phyloP scores from a whole-genome alignment of 306 rosid genomes.

The Mimosa pudica region DNA sequence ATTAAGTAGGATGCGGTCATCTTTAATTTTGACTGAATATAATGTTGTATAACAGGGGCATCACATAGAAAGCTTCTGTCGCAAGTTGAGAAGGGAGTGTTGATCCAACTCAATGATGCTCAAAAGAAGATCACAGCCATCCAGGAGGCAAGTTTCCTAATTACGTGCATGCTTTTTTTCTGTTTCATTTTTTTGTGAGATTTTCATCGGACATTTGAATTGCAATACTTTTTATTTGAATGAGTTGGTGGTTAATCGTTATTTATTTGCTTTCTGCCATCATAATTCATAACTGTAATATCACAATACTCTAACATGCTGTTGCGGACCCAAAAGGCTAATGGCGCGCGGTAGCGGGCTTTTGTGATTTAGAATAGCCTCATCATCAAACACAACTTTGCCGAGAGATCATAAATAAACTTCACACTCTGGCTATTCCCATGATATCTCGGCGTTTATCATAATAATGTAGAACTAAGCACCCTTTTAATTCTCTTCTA shows the following conservation, averaged over 20 bases:
- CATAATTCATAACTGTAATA: slow-evolving; percentile 5
- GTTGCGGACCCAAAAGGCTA: not conserved
- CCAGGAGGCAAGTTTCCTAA: slow-evolving; percentile 65
- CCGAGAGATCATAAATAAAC: slow-evolving; percentile 22
- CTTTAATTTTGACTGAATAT: slow-evolving; percentile 16
- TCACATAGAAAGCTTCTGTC: slow-evolving; percentile 69
- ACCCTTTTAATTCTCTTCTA: slow-evolving; percentile 20
- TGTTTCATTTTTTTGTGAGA: not conserved
- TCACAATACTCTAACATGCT: not conserved
- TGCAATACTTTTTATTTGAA: slow-evolving; percentile 28
- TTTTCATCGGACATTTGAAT: slow-evolving; percentile 25
- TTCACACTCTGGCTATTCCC: not conserved
- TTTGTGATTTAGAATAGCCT: slow-evolving; percentile 5
- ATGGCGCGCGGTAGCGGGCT: not conserved
- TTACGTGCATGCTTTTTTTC: not conserved
- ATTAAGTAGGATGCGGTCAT: slow-evolving; percentile 24
- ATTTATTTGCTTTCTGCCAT: slow-evolving; percentile 27
- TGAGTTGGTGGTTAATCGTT: slow-evolving; percentile 28
- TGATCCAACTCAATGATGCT: slow-evolving; percentile 67
- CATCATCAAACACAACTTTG: slow-evolving; percentile 9
- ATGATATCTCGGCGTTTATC: slow-evolving; percentile 11
- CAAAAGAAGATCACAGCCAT: slow-evolving; percentile 65
- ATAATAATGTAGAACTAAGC: not conserved
- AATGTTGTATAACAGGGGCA: slow-evolving; percentile 55
- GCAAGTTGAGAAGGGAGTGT: slow-evolving; percentile 76